These are phyloP conservation scores for Schwanniomyces etchellsii DNA, from an alignment of 1,139 yeast species.

Conservation along the genomic window DNA sequence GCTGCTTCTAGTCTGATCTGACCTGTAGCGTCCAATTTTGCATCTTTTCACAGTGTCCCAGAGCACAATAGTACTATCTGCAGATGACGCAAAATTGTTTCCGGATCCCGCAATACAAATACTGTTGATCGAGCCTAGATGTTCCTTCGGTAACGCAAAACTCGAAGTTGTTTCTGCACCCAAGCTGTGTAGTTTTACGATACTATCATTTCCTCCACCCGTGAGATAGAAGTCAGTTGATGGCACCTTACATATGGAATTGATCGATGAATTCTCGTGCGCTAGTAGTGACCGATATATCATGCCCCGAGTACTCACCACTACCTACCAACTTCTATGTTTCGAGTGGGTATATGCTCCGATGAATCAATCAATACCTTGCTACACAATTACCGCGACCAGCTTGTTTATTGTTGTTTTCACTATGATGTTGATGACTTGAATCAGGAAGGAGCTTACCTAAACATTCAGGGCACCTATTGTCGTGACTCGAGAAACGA, in stretches of 20 bases:
- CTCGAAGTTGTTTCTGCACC: conserved; percentile 5
- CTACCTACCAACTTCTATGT: not conserved
- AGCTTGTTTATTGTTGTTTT: too few species aligned
- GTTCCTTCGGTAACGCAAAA: conserved; percentile 13
- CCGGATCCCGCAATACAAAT: conserved; percentile 10
- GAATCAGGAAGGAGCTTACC: too few species aligned
- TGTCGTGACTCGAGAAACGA: too few species aligned
- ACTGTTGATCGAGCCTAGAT: conserved; percentile 14
- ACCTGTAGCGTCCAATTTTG: conserved; percentile 6
- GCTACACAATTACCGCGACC: too few species aligned
- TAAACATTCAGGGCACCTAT: too few species aligned
- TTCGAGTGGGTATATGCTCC: too few species aligned
- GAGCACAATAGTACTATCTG: conserved; percentile 5
- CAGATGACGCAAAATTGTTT: conserved; percentile 7
- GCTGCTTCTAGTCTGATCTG: conserved; percentile 6
- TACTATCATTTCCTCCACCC: conserved; percentile 20
- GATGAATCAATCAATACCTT: too few species aligned
- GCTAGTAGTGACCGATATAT: conserved; percentile 6
- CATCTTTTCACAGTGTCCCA: conserved; percentile 14
- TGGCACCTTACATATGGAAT: conserved; percentile 13
- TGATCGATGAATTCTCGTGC: conserved; percentile 14
- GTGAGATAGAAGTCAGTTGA: conserved; percentile 16
- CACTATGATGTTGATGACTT: too few species aligned
- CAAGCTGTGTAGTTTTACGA: conserved; percentile 14
- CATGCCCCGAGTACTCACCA: conserved; percentile 4